These are phyloP conservation scores for Mucuna pruriens DNA, from an alignment of 306 rosid species.

Conservation along the genomic window DNA sequence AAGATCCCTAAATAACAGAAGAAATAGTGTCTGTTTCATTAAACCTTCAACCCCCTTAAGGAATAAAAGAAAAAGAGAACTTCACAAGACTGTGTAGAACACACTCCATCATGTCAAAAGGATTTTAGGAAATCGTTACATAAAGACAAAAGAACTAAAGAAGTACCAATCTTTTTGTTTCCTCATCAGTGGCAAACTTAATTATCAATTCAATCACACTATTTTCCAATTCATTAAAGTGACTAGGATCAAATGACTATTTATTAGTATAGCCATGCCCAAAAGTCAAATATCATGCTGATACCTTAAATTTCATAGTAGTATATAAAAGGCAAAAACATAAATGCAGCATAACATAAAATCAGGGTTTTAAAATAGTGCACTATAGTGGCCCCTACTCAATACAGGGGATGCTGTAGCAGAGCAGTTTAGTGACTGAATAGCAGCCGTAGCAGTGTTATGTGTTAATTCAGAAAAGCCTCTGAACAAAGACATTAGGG, in stretches of 20 bases:
- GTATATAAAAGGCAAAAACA: background rate
- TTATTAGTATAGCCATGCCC: background rate
- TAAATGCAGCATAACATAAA: background rate
- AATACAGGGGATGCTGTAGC: too few relatives aligned
- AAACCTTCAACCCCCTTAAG: constrained; percentile 5
- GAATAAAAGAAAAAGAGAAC: background rate
- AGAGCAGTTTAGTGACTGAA: too few relatives aligned
- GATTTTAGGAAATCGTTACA: background rate
- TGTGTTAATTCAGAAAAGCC: too few relatives aligned
- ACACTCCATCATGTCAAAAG: background rate
- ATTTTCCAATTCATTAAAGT: constrained; percentile 4
- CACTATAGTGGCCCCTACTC: too few relatives aligned
- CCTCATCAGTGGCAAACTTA: background rate
- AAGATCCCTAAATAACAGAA: background rate
- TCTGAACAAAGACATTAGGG: too few relatives aligned
- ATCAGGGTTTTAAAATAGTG: too few relatives aligned
- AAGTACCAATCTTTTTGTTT: background rate
- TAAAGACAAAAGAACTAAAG: background rate
- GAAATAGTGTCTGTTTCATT: background rate
- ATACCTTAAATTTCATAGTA: background rate
- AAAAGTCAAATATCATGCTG: background rate
- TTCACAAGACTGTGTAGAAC: background rate
- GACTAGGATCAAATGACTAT: background rate
- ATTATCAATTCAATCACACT: constrained; percentile 28
- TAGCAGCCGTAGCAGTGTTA: too few relatives aligned